Evolutionary conservation across 2,329 filamentous ascomycete genomes (phyloP).

Genomic region (Lachnellula suecica): DNA sequence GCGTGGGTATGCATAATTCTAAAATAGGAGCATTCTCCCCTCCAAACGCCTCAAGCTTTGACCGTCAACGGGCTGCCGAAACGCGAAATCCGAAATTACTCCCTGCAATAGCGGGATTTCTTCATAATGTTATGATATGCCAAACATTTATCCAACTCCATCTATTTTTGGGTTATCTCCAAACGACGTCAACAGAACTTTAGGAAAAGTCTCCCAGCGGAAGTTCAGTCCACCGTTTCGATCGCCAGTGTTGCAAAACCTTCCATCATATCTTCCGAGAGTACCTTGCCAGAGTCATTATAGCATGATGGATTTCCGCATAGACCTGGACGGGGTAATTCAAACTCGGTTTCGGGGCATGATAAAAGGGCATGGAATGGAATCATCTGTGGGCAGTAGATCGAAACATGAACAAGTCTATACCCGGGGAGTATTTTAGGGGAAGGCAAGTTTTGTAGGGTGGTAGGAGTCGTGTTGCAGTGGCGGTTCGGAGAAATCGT

Average conservation of each 20-base stretch:
- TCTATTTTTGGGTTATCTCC: not conserved
- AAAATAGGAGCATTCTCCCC: not conserved
- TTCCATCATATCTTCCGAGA: not conserved
- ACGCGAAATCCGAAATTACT: not conserved
- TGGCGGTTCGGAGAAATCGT: not conserved
- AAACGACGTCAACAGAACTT: not conserved
- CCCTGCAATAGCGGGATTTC: not conserved
- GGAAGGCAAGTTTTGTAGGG: no score
- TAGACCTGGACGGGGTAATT: not conserved
- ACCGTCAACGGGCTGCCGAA: not conserved
- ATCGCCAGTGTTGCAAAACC: not conserved
- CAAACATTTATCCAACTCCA: no score
- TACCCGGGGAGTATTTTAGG: not conserved
- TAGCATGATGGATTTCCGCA: not conserved
- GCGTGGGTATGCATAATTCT: not conserved
- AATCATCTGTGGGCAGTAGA: not conserved
- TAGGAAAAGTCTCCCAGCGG: not conserved
- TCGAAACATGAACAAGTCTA: not conserved
- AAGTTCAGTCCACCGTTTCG: not conserved
- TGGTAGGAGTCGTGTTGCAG: not conserved
- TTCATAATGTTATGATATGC: not conserved
- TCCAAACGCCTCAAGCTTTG: not conserved
- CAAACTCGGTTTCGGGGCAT: constrained; percentile 3
- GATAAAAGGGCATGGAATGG: not conserved
- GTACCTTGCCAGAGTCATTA: not conserved